Conservation (phyloP, 2,329 filamentous ascomycete species). For the Calonectria multiphialidica region DNA sequence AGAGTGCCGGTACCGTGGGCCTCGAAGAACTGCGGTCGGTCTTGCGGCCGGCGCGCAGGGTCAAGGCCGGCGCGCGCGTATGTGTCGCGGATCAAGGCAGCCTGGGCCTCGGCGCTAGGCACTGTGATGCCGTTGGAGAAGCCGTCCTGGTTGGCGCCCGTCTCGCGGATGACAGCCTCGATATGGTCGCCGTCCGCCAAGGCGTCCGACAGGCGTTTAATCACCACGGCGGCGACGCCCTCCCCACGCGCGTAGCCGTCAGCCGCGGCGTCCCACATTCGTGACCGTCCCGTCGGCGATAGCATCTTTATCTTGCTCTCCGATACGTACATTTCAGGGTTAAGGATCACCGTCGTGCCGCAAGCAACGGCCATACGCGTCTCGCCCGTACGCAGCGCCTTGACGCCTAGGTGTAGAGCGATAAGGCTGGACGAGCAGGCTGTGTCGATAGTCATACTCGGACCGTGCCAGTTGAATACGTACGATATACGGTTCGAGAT, state of each 20-base stretch:
- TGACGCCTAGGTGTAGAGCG: constrained; percentile 57
- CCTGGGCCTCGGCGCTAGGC: constrained; percentile 60
- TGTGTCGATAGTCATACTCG: constrained; percentile 62
- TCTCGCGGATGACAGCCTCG: background rate
- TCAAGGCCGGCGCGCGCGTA: constrained; percentile 39
- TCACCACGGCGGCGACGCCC: background rate
- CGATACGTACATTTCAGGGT: background rate
- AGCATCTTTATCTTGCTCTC: background rate
- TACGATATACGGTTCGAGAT: constrained; percentile 64
- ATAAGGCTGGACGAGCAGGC: constrained; percentile 63
- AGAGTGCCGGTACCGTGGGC: background rate
- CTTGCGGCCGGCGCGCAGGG: background rate
- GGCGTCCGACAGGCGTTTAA: background rate
- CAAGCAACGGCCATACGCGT: background rate
- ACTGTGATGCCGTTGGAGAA: constrained; percentile 54
- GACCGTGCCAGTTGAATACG: constrained; percentile 64
- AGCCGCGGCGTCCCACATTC: background rate
- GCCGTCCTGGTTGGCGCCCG: background rate
- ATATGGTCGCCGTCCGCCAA: constrained; percentile 1
- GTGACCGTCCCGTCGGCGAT: background rate
- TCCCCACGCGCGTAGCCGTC: background rate
- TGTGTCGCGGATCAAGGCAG: constrained; percentile 20
- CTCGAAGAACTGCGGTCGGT: constrained; percentile 39
- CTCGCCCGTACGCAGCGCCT: background rate
- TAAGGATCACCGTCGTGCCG: background rate